These are phyloP conservation scores for Golubevia pallescens DNA, from an alignment of 1,284 basidiomycete species.

Conservation along the genomic window DNA sequence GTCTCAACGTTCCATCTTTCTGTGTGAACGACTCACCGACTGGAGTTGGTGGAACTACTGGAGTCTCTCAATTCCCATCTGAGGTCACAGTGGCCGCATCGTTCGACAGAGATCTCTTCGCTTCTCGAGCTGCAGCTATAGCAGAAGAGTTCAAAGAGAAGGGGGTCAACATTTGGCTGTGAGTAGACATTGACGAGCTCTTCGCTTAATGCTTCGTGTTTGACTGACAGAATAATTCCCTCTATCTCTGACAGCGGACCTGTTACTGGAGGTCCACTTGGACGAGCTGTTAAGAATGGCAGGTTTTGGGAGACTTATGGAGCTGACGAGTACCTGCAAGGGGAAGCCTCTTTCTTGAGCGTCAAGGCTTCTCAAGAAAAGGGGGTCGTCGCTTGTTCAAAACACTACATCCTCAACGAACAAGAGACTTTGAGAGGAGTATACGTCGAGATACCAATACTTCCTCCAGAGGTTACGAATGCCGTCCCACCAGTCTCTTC, in stretches of 20 bases:
- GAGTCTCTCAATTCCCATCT: constrained; percentile 27
- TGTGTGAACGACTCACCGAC: constrained; percentile 72
- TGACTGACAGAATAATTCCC: constrained; percentile 14
- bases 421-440: constrained; percentile 63
- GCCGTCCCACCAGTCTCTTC: constrained; percentile 53
- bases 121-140: constrained; percentile 19
- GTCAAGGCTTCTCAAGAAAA: constrained; percentile 63
- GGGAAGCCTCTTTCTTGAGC: constrained; percentile 62
- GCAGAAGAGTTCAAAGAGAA: constrained; percentile 27
- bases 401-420: constrained; percentile 65
- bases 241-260: constrained; percentile 36
- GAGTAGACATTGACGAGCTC: constrained; percentile 2
- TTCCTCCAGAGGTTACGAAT: constrained; percentile 42
- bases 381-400: constrained; percentile 58
- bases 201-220: neutral
- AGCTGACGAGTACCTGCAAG: constrained; percentile 66
- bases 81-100: constrained; percentile 30
- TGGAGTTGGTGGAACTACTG: constrained; percentile 68
- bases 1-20: constrained; percentile 70
- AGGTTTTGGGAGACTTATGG: constrained; percentile 64
- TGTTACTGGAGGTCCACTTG: constrained; percentile 66
- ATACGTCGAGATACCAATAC: constrained; percentile 34
- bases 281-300: constrained; percentile 64
- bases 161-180: constrained; percentile 12
- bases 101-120: constrained; percentile 26